Evolutionary conservation across 495 filamentous ascomycete genomes (phyloP).

Genomic region (Cryomyces minteri): DNA sequence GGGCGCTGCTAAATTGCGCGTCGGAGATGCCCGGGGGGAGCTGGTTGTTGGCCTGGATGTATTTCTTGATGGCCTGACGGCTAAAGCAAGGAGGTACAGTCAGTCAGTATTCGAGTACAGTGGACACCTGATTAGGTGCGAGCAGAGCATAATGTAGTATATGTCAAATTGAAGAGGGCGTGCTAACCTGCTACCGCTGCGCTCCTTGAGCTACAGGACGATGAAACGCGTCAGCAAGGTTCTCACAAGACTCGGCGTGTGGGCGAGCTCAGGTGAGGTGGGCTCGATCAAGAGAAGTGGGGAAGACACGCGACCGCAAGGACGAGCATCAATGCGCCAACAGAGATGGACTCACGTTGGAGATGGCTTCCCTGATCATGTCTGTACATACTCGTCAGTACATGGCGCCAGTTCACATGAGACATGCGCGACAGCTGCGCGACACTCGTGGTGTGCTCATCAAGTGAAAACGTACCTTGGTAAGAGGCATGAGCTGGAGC

Average conservation of each 20-base stretch:
- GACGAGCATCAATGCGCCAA: constrained; percentile 20
- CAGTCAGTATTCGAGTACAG: no score
- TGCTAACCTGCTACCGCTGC: constrained; percentile 44
- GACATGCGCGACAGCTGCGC: constrained; percentile 5
- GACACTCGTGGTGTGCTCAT: constrained; percentile 3
- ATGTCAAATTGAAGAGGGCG: not conserved
- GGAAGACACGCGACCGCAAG: constrained; percentile 17
- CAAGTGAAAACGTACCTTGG: constrained; percentile 22
- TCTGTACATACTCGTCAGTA: constrained; percentile 30
- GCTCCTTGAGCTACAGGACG: constrained; percentile 39
- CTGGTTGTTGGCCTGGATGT: constrained; percentile 90
- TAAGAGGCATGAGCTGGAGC: constrained; percentile 34
- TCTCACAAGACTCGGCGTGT: constrained; percentile 1
- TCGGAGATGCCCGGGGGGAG: constrained; percentile 41
- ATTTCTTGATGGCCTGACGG: constrained; percentile 95
- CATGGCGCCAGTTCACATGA: constrained; percentile 11
- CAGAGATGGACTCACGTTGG: constrained; percentile 34
- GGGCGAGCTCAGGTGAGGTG: not conserved
- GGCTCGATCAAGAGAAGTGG: no score
- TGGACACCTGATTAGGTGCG: no score
- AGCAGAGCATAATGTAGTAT: no score
- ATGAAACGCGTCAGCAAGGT: constrained; percentile 28
- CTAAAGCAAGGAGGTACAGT: constrained; percentile 29
- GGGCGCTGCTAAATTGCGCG: constrained; percentile 67
- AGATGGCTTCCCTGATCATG: constrained; percentile 51